phyloP scores from a whole-genome alignment of 345 rosid genomes.

The Eucalyptus microcorys region DNA sequence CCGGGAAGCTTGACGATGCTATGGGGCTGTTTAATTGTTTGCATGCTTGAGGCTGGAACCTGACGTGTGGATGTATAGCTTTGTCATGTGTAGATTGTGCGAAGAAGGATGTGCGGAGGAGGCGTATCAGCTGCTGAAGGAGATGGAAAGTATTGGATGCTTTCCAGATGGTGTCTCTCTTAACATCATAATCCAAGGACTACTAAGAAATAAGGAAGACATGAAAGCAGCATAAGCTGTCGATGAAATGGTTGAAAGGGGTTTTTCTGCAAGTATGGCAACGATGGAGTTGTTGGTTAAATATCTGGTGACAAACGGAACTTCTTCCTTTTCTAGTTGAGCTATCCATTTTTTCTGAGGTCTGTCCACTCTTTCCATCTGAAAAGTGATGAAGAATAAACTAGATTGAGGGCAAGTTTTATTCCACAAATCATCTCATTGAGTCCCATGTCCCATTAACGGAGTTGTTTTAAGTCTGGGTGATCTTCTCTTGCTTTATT shows the following conservation, averaged over 20 bases:
- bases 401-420: neutral
- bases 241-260: neutral
- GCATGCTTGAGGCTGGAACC: neutral
- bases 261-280: neutral
- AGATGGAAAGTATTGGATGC: neutral
- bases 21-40: neutral
- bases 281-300: neutral
- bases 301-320: neutral
- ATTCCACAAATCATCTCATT: neutral
- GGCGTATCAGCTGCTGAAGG: neutral
- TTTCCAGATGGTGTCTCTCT: neutral
- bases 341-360: neutral
- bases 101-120: neutral
- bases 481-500: neutral
- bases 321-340: neutral
- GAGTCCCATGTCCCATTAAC: neutral
- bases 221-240: neutral
- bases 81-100: neutral
- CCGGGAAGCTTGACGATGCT: neutral
- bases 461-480: neutral
- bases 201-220: neutral
- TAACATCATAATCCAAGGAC: neutral
- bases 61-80: neutral
- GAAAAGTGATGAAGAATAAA: neutral
- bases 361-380: neutral